These are phyloP conservation scores for Fusarium sp. DNA, from an alignment of 2,329 filamentous ascomycete species.

Conservation along the genomic window DNA sequence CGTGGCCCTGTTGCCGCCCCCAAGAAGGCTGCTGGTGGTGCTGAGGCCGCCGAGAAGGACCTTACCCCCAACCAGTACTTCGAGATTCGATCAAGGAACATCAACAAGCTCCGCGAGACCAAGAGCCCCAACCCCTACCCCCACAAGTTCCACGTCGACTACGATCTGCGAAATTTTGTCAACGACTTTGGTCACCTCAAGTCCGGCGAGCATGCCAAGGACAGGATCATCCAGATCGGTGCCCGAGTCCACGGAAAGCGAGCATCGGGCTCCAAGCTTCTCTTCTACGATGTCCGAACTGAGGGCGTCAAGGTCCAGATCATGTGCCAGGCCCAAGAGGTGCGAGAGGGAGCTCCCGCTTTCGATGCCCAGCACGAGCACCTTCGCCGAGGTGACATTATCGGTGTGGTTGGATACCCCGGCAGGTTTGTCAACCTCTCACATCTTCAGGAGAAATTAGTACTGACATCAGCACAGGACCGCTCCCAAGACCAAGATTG, in stretches of 20 bases:
- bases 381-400: slow-evolving; percentile 89
- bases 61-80: slow-evolving; percentile 78
- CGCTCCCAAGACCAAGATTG: slow-evolving; percentile 86
- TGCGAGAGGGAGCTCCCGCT: slow-evolving; percentile 67
- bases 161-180: slow-evolving; percentile 82
- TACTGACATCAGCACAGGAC: slow-evolving; percentile 63
- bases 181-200: slow-evolving; percentile 81
- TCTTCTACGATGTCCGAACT: slow-evolving; percentile 79
- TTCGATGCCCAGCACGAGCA: slow-evolving; percentile 92
- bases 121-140: slow-evolving; percentile 70
- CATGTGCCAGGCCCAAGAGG: slow-evolving; percentile 87
- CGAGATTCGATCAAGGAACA: slow-evolving; percentile 87
- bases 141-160: slow-evolving; percentile 87
- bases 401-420: slow-evolving; percentile 64
- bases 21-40: slow-evolving; percentile 51
- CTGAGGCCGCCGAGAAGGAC: slow-evolving; percentile 70
- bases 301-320: slow-evolving; percentile 79
- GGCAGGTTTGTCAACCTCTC: slow-evolving; percentile 35
- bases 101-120: slow-evolving; percentile 59
- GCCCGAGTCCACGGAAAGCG: slow-evolving; percentile 92
- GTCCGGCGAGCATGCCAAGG: slow-evolving; percentile 84
- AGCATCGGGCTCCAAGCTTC: slow-evolving; percentile 80
- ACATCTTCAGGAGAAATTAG: background rate
- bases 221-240: slow-evolving; percentile 78
- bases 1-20: slow-evolving; percentile 75